Evolutionary conservation across 2,329 filamentous ascomycete genomes (phyloP), one percentile per base, ranked within the genome.

Genomic region (Cercospora nicotianae): DNA sequence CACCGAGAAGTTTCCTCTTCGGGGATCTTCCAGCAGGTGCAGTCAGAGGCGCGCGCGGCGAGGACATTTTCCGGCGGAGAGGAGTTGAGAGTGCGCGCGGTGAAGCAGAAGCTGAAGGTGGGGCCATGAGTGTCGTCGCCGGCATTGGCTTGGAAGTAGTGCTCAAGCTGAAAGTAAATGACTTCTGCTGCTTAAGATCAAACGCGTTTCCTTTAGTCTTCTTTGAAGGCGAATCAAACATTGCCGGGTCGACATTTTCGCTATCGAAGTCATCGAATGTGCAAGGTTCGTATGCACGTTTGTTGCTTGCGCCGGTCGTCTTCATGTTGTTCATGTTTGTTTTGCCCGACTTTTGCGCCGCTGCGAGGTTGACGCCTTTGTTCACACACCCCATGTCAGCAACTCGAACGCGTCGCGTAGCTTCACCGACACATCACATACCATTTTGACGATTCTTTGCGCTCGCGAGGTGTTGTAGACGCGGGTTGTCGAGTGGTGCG

Each of bases 21-120:
- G 93, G 92, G 3, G 92, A 95, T 70, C 93, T 91, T 59, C 93
- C 91, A 73, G 91, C 91, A 48, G 91, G 90, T n/a, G 90, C 87
- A 58, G 87, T 79, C 68, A 74, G 64, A 55, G 79, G 80, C 67
- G 76, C 78, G 66, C 82, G 82, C 64, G 81, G 79, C 3, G 82
- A 81, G 12, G 80, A 79, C 59, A 77, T 78, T 65, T 76, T 78
- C 69, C 71, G 78, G 76, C 66, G 77, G 45, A 79, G 75, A 13
- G 80, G 81, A 16, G 80, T 82, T 51, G 66, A 66, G n/a, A 74
- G 64, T 26, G 59, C 28, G 60, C 60, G 39, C 36, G 74, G 73
- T 39, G 74, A 71, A 28, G 73, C 70, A 26, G 72, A 67, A 42
- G 65, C 8, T 1, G 61, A 28, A 12, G 76, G 81, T 76, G 74